Base-by-base conservation (phyloP, 768 basidiomycete genomes). In the Chiua virens region DNA sequence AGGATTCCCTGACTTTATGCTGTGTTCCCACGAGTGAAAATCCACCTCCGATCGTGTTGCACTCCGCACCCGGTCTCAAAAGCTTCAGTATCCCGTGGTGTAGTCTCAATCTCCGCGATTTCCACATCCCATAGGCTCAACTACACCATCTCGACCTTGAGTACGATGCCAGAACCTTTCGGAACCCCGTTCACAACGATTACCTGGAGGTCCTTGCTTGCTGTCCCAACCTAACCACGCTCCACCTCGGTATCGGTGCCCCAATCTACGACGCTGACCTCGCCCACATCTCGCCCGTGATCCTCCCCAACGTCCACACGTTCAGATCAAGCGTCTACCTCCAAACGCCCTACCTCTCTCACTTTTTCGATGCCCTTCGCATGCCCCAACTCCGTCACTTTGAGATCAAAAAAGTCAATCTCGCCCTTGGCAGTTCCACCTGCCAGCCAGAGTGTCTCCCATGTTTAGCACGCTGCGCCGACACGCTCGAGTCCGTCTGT, bases 151-250 rank as follows among this genome's bases (percentile, higher is more conserved):
- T 68, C 2, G 60, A 55, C 32, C 68, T 68, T 34, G 57, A 66
- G 20, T 57, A 68, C 18, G 52, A 68, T 27, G 68, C 66, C 2
- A 57, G 55, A 53, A 27, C 66, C 1, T 62, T 55, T 48, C 70
- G 68, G 68, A 66, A 61, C 21, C 55, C 64, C 3, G 55, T 59
- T 8, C 66, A 68, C 15, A 66, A 52, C 40, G 61, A 70, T 35
- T 66, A 70, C 25, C 59, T 68, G 3, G 41, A 42, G 43, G 49
- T 42, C 40, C 64, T 68, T 35, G 43, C 59, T 20, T 34, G 35
- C 42, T 68, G 68, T 49, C 52, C 59, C 47, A 68, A 66, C 44
- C 50, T 70, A 20, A 54, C 53, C 34, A 54, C 58, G 1, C 67
- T 70, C 61, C 55, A 0, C 22, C 64, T 68, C 42, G 66, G 66